These are phyloP conservation scores for Boletus sensibilis DNA, from an alignment of 768 basidiomycete species.

Conservation along the genomic window DNA sequence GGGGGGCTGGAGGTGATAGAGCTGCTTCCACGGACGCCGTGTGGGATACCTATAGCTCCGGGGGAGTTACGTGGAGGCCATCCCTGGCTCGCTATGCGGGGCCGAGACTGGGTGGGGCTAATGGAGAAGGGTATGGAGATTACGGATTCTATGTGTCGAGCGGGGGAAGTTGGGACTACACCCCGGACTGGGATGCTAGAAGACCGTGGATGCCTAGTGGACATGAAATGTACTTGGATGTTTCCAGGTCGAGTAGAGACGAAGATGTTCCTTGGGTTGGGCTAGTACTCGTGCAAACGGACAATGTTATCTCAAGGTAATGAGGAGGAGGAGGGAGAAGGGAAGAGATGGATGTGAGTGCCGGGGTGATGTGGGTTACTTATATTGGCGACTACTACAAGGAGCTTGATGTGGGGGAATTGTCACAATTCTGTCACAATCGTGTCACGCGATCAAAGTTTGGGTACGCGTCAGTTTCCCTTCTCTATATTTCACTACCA, in stretches of 20 bases:
- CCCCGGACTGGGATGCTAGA: conserved; percentile 65
- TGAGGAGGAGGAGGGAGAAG: background rate
- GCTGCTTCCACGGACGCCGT: conserved; percentile 38
- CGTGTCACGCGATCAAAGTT: conserved; percentile 19
- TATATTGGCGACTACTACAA: conserved; percentile 8
- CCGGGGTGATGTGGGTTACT: background rate
- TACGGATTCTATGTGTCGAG: conserved; percentile 62
- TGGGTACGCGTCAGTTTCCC: conserved; percentile 19
- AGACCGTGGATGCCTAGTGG: conserved; percentile 55
- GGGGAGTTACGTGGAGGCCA: conserved; percentile 28
- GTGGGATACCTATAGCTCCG: conserved; percentile 38
- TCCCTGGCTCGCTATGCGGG: conserved; percentile 37
- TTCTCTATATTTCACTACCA: conserved; percentile 8
- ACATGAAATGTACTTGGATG: conserved; percentile 35
- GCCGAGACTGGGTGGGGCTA: conserved; percentile 38
- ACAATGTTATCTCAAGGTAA: background rate
- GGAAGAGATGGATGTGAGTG: background rate
- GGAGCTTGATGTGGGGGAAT: conserved; percentile 15
- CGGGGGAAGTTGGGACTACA: conserved; percentile 43
- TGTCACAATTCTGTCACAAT: conserved; percentile 32
- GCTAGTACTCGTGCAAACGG: background rate
- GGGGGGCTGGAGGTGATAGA: conserved; percentile 37
- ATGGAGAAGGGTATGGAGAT: conserved; percentile 59
- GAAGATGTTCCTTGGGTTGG: background rate
- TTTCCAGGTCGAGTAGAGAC: background rate